phyloP scores from a whole-genome alignment of 1,139 yeast genomes.

The Sugiyamaella neomexicana region DNA sequence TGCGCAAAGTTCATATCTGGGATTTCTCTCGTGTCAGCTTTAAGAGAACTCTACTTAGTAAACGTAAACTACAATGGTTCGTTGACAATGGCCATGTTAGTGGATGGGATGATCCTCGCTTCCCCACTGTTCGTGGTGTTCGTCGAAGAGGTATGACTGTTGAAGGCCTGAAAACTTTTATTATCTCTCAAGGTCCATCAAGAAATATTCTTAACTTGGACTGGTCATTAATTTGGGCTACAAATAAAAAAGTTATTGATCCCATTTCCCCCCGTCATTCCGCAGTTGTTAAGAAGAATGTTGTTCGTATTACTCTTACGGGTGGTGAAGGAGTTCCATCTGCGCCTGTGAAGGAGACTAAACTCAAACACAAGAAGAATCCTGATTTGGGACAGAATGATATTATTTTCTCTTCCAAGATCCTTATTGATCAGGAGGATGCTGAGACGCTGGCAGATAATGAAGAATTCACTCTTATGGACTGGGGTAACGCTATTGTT shows the following conservation, averaged over 20 bases:
- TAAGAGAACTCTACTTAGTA: slow-evolving; percentile 87
- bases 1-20: slow-evolving; percentile 94
- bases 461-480: slow-evolving; percentile 96
- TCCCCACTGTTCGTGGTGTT: slow-evolving; percentile 98
- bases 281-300: slow-evolving; percentile 63
- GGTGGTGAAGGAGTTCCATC: slow-evolving; percentile 61
- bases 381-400: slow-evolving; percentile 85
- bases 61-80: slow-evolving; percentile 98
- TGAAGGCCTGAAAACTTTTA: slow-evolving; percentile 91
- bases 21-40: slow-evolving; percentile 97
- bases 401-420: slow-evolving; percentile 63
- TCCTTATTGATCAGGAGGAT: slow-evolving; percentile 86
- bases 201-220: slow-evolving; percentile 93
- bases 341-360: slow-evolving; percentile 60
- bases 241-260: slow-evolving; percentile 93
- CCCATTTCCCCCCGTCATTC: slow-evolving; percentile 96
- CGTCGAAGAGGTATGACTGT: slow-evolving; percentile 99
- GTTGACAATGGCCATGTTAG: slow-evolving; percentile 83
- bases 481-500: slow-evolving; percentile 95
- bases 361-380: slow-evolving; percentile 95
- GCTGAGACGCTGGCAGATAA: slow-evolving; percentile 64
- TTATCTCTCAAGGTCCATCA: slow-evolving; percentile 94
- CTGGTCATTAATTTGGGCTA: slow-evolving; percentile 97
- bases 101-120: slow-evolving; percentile 98
- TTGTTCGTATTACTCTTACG: slow-evolving; percentile 53